phyloP scores from a whole-genome alignment of 2,329 filamentous ascomycete genomes.

The Aureobasidium vineae region DNA sequence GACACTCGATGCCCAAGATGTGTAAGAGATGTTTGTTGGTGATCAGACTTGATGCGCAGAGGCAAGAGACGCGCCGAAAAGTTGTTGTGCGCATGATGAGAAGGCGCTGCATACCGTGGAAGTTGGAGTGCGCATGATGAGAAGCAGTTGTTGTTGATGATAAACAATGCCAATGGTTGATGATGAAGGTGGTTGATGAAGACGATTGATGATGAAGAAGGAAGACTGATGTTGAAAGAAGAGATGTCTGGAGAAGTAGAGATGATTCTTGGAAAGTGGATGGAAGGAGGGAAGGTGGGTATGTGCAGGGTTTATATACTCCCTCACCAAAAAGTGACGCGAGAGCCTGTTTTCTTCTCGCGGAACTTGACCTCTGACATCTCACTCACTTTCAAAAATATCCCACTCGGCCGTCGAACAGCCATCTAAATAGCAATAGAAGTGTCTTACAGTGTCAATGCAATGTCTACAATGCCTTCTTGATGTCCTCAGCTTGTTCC shows the following conservation, averaged over 20 bases:
- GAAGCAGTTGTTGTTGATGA: constrained; percentile 11
- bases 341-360: background rate
- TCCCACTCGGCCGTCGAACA: too few relatives aligned
- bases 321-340: background rate
- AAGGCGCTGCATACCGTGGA: background rate
- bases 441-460: background rate
- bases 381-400: background rate
- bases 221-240: constrained; percentile 9
- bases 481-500: background rate
- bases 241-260: background rate
- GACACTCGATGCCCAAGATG: constrained; percentile 22
- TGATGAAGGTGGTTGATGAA: background rate
- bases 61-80: background rate
- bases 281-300: background rate
- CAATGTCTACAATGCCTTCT: background rate
- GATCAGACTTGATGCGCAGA: background rate
- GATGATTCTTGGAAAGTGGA: background rate
- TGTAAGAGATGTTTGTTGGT: background rate
- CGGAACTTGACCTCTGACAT: background rate
- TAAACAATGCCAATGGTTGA: constrained; percentile 16
- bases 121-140: background rate
- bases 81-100: background rate
- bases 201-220: constrained; percentile 7
- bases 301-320: background rate
- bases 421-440: background rate